A percentile compares a stretch with the other conserved stretches of the same genome.
Conservation (phyloP, 805 yeast genomes). For the Brettanomyces nanus region DNA sequence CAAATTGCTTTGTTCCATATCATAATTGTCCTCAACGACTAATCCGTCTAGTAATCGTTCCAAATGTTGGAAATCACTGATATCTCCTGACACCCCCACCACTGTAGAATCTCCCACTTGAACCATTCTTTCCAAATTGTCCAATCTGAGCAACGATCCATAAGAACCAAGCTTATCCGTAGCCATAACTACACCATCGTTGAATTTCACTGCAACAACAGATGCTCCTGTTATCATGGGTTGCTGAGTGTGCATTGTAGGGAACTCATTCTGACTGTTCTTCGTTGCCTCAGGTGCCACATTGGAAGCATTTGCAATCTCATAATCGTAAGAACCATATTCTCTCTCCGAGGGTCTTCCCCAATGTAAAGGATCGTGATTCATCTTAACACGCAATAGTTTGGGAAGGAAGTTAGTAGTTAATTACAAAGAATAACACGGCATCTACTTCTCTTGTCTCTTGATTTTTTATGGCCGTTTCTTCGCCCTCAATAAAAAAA, state of each 20-base stretch:
- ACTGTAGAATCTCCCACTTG: slow-evolving; percentile 79
- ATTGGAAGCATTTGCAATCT: slow-evolving; percentile 57
- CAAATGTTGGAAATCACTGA: slow-evolving; percentile 85
- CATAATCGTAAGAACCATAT: slow-evolving; percentile 73
- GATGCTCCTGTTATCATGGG: slow-evolving; percentile 97
- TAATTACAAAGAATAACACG: too few relatives aligned
- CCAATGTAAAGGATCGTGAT: slow-evolving; percentile 93
- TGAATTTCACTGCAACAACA: slow-evolving; percentile 83
- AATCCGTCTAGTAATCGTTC: slow-evolving; percentile 69
- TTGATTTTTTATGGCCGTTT: too few relatives aligned
- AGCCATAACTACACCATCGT: slow-evolving; percentile 87
- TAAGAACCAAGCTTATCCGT: slow-evolving; percentile 92
- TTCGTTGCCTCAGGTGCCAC: slow-evolving; percentile 11
- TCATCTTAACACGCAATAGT: slow-evolving; percentile 64
- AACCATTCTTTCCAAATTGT: slow-evolving; percentile 74
- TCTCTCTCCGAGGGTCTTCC: slow-evolving; percentile 84
- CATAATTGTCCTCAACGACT: slow-evolving; percentile 73
- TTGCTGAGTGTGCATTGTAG: slow-evolving; percentile 80
- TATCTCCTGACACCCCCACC: slow-evolving; percentile 92
- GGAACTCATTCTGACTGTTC: slow-evolving; percentile 34
- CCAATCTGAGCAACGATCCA: slow-evolving; percentile 86
- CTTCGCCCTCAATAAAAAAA: too few relatives aligned
- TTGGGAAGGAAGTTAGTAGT: too few relatives aligned
- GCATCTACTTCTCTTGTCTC: too few relatives aligned
- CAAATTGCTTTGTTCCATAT: slow-evolving; percentile 53